Base-by-base conservation (phyloP, 345 rosid genomes). In the Crucihimalaya himalaica region DNA sequence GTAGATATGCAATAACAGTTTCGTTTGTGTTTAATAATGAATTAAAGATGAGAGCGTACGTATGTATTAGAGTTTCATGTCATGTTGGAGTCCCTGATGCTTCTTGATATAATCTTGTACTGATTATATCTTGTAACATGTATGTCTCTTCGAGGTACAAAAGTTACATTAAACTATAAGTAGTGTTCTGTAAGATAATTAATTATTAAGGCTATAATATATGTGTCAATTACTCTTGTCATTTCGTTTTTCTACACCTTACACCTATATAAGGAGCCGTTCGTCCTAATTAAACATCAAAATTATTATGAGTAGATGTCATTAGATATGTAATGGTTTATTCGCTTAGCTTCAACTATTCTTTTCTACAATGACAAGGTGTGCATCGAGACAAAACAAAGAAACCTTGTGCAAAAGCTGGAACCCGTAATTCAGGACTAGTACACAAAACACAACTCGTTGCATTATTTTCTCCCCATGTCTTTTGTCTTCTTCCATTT, bases 381-480 rank as follows among this genome's bases (percentile, higher is more conserved):
- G n/a, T 52, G 55, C 73, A 68, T 51, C 13, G 42, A 68, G 69
- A 75, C 69, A 75, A 75, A 25, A 51, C 29, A 37, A 52, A 5
- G 4, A 66, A n/a, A 32, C 25, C 23, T 51, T 11, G 27, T 59
- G 68, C 37, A 59, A 48, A 71, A 58, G 66, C 78, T 74, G 67
- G 60, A 39, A 23, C 62, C 52, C 54, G 59, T 51, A 74, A 48
- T 28, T 42, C 39, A 50, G 16, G 68, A 75, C 58, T 69, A 69
- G 39, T 69, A 76, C 65, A 69, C 74, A 75, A 68, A 68, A 75
- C 58, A 43, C 48, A 75, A 61, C 35, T 32, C 70, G 51, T 63
- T 76, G 48, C 79, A 68, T 76, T 68, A 62, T 75, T 68, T 54
- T 45, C 39, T 35, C 66, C 71, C 10, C 45, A 34, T 63, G 53